phyloP scores from a whole-genome alignment of 148 eudicot species.

The Nepenthes gracilis region DNA sequence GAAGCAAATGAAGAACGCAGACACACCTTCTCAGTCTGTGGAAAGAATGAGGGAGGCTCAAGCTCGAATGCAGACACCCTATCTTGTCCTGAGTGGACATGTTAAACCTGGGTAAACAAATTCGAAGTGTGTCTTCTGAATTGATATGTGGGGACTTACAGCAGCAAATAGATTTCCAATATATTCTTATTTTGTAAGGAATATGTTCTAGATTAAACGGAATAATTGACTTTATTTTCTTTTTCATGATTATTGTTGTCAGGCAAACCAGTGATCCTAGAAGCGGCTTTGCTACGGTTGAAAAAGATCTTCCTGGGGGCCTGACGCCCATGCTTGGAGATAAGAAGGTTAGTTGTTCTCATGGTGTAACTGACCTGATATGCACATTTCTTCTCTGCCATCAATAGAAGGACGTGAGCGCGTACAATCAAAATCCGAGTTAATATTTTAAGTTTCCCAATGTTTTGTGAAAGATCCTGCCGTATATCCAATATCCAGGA shows the following conservation, averaged over 20 bases:
- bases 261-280: conserved; percentile 95
- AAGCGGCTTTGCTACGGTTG: conserved; percentile 93
- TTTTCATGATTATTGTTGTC: conserved; percentile 6
- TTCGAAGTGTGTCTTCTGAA: not conserved
- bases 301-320: conserved; percentile 82
- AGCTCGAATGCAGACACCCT: conserved; percentile 59
- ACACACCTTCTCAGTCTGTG: conserved; percentile 79
- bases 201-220: not conserved
- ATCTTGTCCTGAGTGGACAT: conserved; percentile 89
- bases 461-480: no score
- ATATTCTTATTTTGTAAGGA: not conserved
- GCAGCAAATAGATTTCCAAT: not conserved
- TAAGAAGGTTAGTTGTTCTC: conserved; percentile 47
- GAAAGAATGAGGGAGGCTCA: conserved; percentile 94
- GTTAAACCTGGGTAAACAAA: conserved; percentile 80
- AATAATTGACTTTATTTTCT: not conserved
- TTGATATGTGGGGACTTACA: not conserved
- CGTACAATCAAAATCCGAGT: not conserved
- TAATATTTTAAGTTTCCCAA: no score
- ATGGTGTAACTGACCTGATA: not conserved
- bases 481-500: no score
- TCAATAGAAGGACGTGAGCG: not conserved
- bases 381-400: not conserved
- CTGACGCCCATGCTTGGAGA: conserved; percentile 99
- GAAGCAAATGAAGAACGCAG: conserved; percentile 86